phyloP scores from a whole-genome alignment of 257 asterid genomes.

The Nicotiana paniculata region DNA sequence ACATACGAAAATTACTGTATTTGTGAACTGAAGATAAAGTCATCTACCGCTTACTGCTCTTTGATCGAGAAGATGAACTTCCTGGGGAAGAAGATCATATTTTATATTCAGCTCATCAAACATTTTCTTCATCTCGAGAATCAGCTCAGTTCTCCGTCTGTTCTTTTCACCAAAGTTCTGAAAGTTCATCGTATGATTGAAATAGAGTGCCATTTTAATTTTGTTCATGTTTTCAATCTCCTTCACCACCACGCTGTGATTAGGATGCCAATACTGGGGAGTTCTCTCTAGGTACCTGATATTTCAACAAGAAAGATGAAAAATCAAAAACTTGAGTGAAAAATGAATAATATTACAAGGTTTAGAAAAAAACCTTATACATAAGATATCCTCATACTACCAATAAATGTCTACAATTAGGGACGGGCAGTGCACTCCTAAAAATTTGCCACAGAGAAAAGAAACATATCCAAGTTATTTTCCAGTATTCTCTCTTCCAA shows the following conservation, averaged over 20 bases:
- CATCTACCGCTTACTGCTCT: slow-evolving; percentile 30
- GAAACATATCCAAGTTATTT: too few species aligned
- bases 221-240: slow-evolving; percentile 88
- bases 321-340: not conserved
- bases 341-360: not conserved
- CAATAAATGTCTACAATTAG: too few species aligned
- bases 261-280: slow-evolving; percentile 72
- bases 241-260: slow-evolving; percentile 77
- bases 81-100: slow-evolving; percentile 76
- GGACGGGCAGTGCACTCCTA: too few species aligned
- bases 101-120: slow-evolving; percentile 68
- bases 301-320: not conserved
- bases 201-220: slow-evolving; percentile 62
- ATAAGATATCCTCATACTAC: not conserved
- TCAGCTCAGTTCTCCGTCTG: slow-evolving; percentile 55
- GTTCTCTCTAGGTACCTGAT: slow-evolving; percentile 63
- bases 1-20: not conserved
- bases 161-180: slow-evolving; percentile 60
- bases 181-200: slow-evolving; percentile 82
- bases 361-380: not conserved
- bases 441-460: too few species aligned
- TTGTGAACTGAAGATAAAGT: slow-evolving; percentile 1
- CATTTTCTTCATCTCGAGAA: slow-evolving; percentile 66
- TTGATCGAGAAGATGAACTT: slow-evolving; percentile 50
- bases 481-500: too few species aligned